Base-by-base conservation (phyloP, 1,284 basidiomycete species). In the Heterobasidion occidentale region DNA sequence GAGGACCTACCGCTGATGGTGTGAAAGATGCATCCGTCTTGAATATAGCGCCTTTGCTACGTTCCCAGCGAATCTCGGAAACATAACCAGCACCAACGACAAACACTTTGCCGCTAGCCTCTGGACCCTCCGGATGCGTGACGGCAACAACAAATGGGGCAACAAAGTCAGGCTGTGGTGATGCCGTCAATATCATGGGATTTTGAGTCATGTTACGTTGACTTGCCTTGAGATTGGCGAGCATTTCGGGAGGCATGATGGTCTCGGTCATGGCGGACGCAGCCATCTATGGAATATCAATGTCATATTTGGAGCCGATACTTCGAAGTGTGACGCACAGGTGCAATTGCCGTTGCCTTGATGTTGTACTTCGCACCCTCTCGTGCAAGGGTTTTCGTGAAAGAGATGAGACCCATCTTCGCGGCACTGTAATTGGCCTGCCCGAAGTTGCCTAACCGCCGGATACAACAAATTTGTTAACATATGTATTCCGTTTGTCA, bases 311-410 rank as follows among this genome's bases (percentile, higher is more conserved):
- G 59, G 15, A 42, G 46, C 27, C 4, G 1, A 36, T 53, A 50
- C 20, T 20, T 55, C 27, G 27, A 36, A n/a, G 33, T 11, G 20
- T 15, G 17, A 71, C 85, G 15, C 71, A 96, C 91, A 7, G 96
- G 97, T 7, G 92, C 95, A 62, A 99, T 91, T 20, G 81, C 89
- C 62, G 89, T 90, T 14, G 88, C 83, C 65, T 86, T 85, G 69
- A 99, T 98, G 68, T 88, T 87, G 74, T 98, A 97, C 74, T 98
- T 97, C 51, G 79, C 87, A 50, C 95, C 95, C 71, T 98, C 93
- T 50, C 82, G 74, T 7, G 93, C 93, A 33, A 99, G 83, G 2
- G 96, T 94, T 70, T 94, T 94, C 34, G 94, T 92, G 74, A 98
- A 95, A 1, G 78, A 86, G 51, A 96, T 79, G 47, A 97, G 80